These are phyloP conservation scores for Blastocladiella britannica DNA, from an alignment of 192 early-diverging fungal species.

Conservation along the genomic window DNA sequence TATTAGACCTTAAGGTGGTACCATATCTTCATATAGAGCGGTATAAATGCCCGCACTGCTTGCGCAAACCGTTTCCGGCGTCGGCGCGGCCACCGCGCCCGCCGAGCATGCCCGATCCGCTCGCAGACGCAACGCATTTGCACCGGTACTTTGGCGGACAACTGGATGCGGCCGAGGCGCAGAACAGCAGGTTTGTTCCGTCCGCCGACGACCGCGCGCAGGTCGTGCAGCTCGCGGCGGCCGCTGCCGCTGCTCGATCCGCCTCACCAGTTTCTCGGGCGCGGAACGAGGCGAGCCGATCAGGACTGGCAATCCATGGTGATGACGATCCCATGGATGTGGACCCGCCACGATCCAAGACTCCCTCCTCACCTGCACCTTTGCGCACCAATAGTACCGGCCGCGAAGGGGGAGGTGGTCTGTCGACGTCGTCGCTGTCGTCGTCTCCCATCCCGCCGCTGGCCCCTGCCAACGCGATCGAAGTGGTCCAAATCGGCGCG, in stretches of 20 bases:
- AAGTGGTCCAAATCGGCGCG: slow-evolving; percentile 23
- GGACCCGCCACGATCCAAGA: no score
- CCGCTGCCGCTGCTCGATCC: no score
- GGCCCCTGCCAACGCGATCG: not conserved
- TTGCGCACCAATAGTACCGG: no score
- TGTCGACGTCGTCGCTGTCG: not conserved
- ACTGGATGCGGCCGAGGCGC: not conserved
- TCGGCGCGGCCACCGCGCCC: not conserved
- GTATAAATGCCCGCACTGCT: not conserved
- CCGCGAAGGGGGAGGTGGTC: no score
- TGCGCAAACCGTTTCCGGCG: not conserved
- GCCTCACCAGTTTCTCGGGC: no score
- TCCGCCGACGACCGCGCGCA: not conserved
- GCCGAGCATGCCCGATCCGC: not conserved
- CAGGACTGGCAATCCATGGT: no score
- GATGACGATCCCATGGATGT: no score
- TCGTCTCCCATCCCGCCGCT: not conserved
- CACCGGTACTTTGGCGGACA: not conserved
- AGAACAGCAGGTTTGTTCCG: not conserved
- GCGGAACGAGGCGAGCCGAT: not conserved
- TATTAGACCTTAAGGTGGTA: not conserved
- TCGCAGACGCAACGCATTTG: not conserved
- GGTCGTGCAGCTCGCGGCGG: not conserved
- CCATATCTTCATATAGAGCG: not conserved
- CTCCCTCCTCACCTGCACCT: no score